Evolutionary conservation across 1,284 basidiomycete genomes (phyloP).

Genomic region (Taiwanofungus camphoratus): DNA sequence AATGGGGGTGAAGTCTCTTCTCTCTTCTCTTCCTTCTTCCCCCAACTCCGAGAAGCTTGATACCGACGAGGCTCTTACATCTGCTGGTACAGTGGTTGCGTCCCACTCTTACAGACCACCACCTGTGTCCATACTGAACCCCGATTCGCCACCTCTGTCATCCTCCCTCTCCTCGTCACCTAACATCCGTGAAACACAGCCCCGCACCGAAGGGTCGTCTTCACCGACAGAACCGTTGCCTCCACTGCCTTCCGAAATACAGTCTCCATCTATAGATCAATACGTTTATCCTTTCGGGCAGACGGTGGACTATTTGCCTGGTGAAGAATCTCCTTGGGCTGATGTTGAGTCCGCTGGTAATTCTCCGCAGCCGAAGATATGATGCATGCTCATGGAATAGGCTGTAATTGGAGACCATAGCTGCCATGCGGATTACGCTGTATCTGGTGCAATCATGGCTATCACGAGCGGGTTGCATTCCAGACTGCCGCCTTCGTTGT

Average conservation of each 20-base stretch:
- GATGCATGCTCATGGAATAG: background rate
- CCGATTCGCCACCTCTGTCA: constrained; percentile 3
- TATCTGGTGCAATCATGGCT: no score
- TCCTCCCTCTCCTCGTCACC: background rate
- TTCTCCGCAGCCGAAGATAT: background rate
- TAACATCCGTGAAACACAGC: background rate
- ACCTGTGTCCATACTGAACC: constrained; percentile 3
- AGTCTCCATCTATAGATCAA: constrained; percentile 19
- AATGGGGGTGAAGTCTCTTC: background rate
- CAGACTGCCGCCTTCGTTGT: no score
- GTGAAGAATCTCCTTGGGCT: constrained; percentile 27
- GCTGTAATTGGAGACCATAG: no score
- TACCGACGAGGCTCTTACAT: constrained; percentile 10
- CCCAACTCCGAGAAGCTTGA: no score
- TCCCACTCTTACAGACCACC: background rate
- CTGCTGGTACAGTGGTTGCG: constrained; percentile 7
- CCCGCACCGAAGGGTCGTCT: background rate
- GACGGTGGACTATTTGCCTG: constrained; percentile 21
- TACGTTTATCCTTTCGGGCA: constrained; percentile 16
- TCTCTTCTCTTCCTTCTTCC: constrained; percentile 7
- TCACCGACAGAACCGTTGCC: constrained; percentile 2
- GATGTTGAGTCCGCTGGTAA: constrained; percentile 18
- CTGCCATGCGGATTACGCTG: no score
- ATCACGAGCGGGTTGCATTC: no score
- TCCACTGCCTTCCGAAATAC: constrained; percentile 13